phyloP scores from a whole-genome alignment of 169 alveolate genomes.

The Plasmodium falciparum region DNA sequence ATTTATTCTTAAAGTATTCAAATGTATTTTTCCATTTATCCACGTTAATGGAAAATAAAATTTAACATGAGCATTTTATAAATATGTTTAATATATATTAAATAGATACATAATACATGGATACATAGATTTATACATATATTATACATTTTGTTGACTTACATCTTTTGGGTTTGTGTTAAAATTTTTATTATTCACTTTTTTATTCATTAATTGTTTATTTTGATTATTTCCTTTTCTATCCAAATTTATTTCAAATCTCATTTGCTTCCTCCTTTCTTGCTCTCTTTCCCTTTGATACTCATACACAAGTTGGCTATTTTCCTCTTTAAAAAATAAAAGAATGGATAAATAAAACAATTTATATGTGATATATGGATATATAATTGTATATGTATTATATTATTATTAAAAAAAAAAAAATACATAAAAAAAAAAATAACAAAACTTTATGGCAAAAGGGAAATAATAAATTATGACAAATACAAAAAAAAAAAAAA shows the following conservation, averaged over 20 bases:
- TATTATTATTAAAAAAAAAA: background rate
- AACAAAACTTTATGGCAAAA: background rate
- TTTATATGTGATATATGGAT: background rate
- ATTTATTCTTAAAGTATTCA: too few species aligned
- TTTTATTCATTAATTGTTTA: conserved; percentile 9
- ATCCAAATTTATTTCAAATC: conserved; percentile 74
- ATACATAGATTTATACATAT: conserved; percentile 1
- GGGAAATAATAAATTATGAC: too few species aligned
- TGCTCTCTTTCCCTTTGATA: conserved; percentile 73
- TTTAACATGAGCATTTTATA: background rate
- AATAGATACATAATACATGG: background rate
- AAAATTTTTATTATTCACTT: conserved; percentile 18
- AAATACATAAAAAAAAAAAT: background rate
- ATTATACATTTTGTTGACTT: conserved; percentile 6
- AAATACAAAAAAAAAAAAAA: background rate
- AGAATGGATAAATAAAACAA: background rate
- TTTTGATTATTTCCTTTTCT: conserved; percentile 60
- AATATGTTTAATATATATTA: background rate
- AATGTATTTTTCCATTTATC: background rate
- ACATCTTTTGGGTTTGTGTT: conserved; percentile 46
- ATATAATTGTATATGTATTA: background rate
- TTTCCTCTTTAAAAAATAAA: conserved; percentile 38
- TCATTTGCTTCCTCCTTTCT: conserved; percentile 74
- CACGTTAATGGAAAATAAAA: background rate
- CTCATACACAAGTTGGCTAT: conserved; percentile 70